A percentile compares a stretch with the other conserved stretches of the same genome.
These are phyloP conservation scores for Acanthamoeba triangularis DNA, from an alignment of 208 protist species.

Conservation along the genomic window DNA sequence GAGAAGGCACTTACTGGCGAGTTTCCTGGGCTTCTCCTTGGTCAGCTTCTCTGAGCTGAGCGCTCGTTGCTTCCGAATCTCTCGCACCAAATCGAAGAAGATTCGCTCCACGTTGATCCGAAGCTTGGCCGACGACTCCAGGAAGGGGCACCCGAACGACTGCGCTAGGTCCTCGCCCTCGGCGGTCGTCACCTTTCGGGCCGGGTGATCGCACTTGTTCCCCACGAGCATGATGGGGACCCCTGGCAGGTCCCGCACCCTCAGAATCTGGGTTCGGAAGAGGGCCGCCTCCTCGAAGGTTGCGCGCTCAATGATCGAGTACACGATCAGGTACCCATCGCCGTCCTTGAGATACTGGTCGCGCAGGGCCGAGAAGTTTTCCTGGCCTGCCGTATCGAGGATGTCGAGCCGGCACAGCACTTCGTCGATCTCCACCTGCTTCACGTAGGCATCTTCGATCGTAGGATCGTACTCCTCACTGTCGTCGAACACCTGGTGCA, in stretches of 20 bases:
- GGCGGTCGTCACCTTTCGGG: background rate
- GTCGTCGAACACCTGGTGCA: background rate
- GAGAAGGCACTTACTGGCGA: background rate
- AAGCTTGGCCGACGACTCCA: conserved; percentile 75
- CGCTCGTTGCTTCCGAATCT: background rate
- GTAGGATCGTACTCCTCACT: conserved; percentile 88
- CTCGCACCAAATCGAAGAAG: conserved; percentile 64
- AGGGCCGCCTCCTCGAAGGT: conserved; percentile 79
- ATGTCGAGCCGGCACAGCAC: conserved; percentile 59
- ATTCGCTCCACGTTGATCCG: conserved; percentile 61
- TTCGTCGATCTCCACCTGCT: conserved; percentile 84
- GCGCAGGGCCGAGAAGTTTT: conserved; percentile 85
- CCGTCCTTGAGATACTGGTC: conserved; percentile 86
- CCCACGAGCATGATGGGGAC: conserved; percentile 78
- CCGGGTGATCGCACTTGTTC: conserved; percentile 76
- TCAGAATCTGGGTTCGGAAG: conserved; percentile 73
- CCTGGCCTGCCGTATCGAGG: conserved; percentile 83
- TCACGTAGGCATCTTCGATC: conserved; percentile 88
- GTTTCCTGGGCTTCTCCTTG: background rate
- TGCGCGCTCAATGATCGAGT: conserved; percentile 70
- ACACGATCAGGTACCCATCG: conserved; percentile 85
- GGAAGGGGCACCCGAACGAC: conserved; percentile 1
- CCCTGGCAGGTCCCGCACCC: conserved; percentile 69
- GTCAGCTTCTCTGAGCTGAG: background rate
- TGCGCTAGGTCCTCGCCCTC: conserved; percentile 57